Evolutionary conservation across 1,284 basidiomycete genomes (phyloP), one percentile per base, ranked within the genome.

Genomic region (Ustilago vetiveriae): DNA sequence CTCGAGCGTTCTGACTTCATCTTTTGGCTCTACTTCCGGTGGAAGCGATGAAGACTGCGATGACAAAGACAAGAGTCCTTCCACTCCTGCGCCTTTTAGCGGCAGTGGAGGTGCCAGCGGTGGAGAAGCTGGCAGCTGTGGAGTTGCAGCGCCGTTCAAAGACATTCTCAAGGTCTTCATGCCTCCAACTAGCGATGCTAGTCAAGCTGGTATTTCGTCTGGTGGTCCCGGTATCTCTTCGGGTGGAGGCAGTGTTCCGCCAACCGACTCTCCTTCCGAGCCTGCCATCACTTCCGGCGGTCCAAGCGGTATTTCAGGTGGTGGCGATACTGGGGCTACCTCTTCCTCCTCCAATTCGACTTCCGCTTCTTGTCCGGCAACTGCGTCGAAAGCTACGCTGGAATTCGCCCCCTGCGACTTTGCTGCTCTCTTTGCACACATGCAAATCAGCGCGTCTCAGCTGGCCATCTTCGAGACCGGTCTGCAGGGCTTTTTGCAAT

Each of bases 391-490:
- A n/a, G 39, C 65, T 0, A 45, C 40, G 3, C 27, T 69, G 21
- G 32, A 40, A 14, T 48, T 69, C 43, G 17, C 56, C 0, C 51
- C 57, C 6, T 64, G 55, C 48, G 66, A 69, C 24, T 11, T 69
- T 3, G 44, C 53, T 3, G 33, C 47, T 3, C 36, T 69, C 6
- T 33, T 69, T n/a, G 38, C 21, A 1, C 26, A 40, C 2, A 69
- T 69, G 66, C 13, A 53, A 19, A 36, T 62, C 40, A 63, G 53
- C 5, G 14, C 42, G 11, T 29, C 51, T 21, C 66, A 69, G 21
- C 44, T 59, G 3, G 58, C 57, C n/a, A 49, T 26, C 3, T 63
- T 69, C 24, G 46, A 53, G 39, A 39, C 59, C 6, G 59, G 66
- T 2, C 2, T 63, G 10, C 29, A 47, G 10, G 41, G 27, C 2